Evolutionary conservation across 2,329 filamentous ascomycete species (phyloP), one percentile per base, ranked within the genome.

Genomic region (Sarocladium oryzae): DNA sequence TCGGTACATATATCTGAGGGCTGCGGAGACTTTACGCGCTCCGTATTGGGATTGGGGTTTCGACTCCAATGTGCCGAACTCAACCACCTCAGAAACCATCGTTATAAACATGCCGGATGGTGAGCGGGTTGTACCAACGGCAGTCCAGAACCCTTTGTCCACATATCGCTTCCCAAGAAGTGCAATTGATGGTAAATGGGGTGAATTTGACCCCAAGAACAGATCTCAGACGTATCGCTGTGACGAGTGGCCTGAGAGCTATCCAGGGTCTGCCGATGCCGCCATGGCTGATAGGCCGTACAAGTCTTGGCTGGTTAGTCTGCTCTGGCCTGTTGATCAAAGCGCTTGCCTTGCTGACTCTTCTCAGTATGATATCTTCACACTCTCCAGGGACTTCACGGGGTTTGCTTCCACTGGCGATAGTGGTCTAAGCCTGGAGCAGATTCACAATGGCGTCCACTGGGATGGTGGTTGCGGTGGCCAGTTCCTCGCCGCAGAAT

Each of bases 31-130:
- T 0, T 67, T 80, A 23, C 70, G 77, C 28, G 61, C 71, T 11
- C 76, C 77, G 2, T 79, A 68, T 62, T 81, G 77, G 78, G 77
- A 81, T 62, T 81, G 76, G 77, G 76, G 69, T 2, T 53, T 56
- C 2, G 60, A 72, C 30, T 55, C 67, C 3, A 54, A 56, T n/a
- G 66, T 81, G 2, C 77, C 78, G 3, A 56, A 59, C 0, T 67
- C 69, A n/a, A 69, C 64, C 2, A 61, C 61, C 2, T 58, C 61
- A 23, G 56, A 61, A 36, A 69, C 61, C 10, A 59, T 72, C 46
- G 66, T 52, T 4, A 62, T 78, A 53, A 68, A 67, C n/a, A 64
- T 73, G 16, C 70, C 75, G 3, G 60, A 64, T 20, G 69, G 69
- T 49, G 56, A 58, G 33, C 54, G 53, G 15, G 48, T 69, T 18